These are phyloP conservation scores for Trypanosoma boissoni DNA, from an alignment of 208 protist genomes.

Conservation along the genomic window DNA sequence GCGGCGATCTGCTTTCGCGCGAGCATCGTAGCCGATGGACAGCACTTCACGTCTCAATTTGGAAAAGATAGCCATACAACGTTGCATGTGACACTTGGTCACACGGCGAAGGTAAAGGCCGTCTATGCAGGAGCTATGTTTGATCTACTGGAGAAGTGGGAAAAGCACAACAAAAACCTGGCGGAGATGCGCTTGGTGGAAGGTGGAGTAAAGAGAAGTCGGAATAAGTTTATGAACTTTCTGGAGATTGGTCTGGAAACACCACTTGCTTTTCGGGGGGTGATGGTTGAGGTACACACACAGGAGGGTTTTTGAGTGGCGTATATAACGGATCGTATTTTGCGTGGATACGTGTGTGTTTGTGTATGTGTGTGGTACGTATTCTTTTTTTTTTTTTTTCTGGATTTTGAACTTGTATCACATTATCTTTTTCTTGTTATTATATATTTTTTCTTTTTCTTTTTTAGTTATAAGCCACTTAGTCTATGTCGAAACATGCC, in stretches of 20 bases:
- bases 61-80: constrained; percentile 6
- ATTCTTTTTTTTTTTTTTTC: background rate
- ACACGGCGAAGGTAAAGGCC: constrained; percentile 21
- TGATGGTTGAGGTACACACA: background rate
- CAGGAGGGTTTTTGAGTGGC: background rate
- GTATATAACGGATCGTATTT: background rate
- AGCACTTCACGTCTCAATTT: constrained; percentile 10
- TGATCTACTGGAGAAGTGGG: constrained; percentile 43
- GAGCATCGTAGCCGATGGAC: constrained; percentile 8
- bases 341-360: background rate
- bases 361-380: background rate
- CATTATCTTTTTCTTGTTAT: constrained; percentile 7
- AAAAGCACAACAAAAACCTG: constrained; percentile 50
- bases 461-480: constrained; percentile 4
- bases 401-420: background rate
- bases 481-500: constrained; percentile 26
- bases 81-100: constrained; percentile 71
- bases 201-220: constrained; percentile 51
- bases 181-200: constrained; percentile 2
- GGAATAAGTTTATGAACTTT: constrained; percentile 87
- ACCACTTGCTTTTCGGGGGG: constrained; percentile 13
- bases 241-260: constrained; percentile 27
- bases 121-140: constrained; percentile 65
- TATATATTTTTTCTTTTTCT: background rate
- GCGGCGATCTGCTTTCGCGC: constrained; percentile 50